A percentile compares a stretch with the other conserved stretches of the same genome.
These are phyloP conservation scores for Plasmodium adleri DNA, from an alignment of 169 alveolate species.

Conservation along the genomic window DNA sequence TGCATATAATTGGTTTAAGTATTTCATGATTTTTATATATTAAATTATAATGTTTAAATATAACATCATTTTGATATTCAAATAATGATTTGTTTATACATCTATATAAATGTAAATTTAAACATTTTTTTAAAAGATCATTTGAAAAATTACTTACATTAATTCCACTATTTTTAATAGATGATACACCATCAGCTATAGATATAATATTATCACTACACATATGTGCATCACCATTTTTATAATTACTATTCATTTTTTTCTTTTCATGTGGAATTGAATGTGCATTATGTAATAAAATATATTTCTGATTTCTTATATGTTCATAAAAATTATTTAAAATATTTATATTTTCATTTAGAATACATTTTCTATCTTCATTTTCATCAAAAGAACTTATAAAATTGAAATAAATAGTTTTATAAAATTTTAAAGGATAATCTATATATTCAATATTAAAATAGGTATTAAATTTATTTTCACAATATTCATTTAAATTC, in stretches of 20 bases:
- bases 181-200: slow-evolving; percentile 74
- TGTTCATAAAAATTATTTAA: slow-evolving; percentile 21
- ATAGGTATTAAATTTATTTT: slow-evolving; percentile 48
- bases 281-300: slow-evolving; percentile 60
- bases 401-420: slow-evolving; percentile 41
- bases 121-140: slow-evolving; percentile 71
- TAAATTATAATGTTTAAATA: slow-evolving; percentile 34
- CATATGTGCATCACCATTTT: slow-evolving; percentile 70
- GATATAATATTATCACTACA: slow-evolving; percentile 74
- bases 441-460: slow-evolving; percentile 58
- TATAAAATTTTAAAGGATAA: slow-evolving; percentile 28
- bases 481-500: slow-evolving; percentile 62
- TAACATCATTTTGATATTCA: slow-evolving; percentile 46
- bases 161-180: slow-evolving; percentile 65
- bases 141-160: slow-evolving; percentile 74
- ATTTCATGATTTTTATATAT: slow-evolving; percentile 37
- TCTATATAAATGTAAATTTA: slow-evolving; percentile 52
- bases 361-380: slow-evolving; percentile 18
- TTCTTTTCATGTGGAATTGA: slow-evolving; percentile 54
- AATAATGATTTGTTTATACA: slow-evolving; percentile 26
- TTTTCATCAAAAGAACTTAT: slow-evolving; percentile 35
- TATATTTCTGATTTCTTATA: slow-evolving; percentile 27
- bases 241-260: slow-evolving; percentile 33
- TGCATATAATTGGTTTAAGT: slow-evolving; percentile 62
- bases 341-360: slow-evolving; percentile 26